Percentiles rank a stretch among this genome's conserved stretches.
Evolutionary conservation across 495 filamentous ascomycete genomes (phyloP).

Genomic region (Aspergillus cavernicola): DNA sequence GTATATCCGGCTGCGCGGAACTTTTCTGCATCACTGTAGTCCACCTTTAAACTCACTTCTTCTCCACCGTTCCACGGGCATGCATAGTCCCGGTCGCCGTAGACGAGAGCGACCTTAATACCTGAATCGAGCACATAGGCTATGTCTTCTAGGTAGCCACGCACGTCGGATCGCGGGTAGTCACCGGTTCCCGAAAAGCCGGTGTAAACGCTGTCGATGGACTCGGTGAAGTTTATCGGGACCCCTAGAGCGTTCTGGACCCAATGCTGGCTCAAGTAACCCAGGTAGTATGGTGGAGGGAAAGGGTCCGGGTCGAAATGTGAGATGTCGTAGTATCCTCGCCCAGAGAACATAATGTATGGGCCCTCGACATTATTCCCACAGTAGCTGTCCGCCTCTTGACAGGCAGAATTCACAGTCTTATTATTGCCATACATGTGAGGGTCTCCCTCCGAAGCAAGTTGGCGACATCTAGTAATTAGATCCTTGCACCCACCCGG

Average conservation of each 20-base stretch:
- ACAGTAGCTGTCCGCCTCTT: conserved; percentile 36
- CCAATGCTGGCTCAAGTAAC: conserved; percentile 59
- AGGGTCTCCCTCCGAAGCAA: conserved; percentile 40
- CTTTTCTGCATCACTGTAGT: conserved; percentile 34
- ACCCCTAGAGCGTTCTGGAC: conserved; percentile 64
- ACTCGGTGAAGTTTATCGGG: conserved; percentile 62
- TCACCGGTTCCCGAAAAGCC: conserved; percentile 51
- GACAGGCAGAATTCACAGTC: conserved; percentile 40
- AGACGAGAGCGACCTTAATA: conserved; percentile 66
- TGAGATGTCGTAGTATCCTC: conserved; percentile 64
- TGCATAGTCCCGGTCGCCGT: conserved; percentile 60
- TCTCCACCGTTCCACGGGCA: conserved; percentile 52
- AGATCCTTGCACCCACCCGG: conserved; percentile 60
- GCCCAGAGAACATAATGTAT: conserved; percentile 29
- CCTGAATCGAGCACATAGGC: conserved; percentile 50
- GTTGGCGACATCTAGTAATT: conserved; percentile 44
- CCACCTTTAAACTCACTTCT: conserved; percentile 36
- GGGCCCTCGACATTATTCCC: conserved; percentile 33
- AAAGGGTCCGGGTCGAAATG: conserved; percentile 54
- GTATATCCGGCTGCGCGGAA: conserved; percentile 52
- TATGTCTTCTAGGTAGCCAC: conserved; percentile 50
- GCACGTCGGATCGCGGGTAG: conserved; percentile 42
- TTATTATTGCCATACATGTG: conserved; percentile 41
- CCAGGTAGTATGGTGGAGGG: conserved; percentile 57
- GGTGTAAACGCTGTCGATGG: conserved; percentile 40